A percentile compares a stretch with the other conserved stretches of the same genome.
These are phyloP conservation scores for Puccinia hordei DNA, from an alignment of 1,284 basidiomycete genomes.

Conservation along the genomic window DNA sequence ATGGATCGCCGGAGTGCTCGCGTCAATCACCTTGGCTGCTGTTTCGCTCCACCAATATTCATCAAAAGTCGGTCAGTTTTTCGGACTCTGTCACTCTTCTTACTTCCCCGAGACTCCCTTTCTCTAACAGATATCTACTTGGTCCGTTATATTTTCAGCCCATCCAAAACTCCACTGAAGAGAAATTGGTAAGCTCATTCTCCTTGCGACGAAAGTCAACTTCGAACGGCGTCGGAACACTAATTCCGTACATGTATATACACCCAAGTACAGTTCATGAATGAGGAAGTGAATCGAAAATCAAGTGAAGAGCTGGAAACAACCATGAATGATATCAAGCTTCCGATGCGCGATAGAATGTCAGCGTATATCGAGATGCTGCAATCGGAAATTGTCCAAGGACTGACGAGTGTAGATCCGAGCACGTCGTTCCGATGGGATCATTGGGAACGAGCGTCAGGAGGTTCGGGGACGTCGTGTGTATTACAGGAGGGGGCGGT, in stretches of 20 bases:
- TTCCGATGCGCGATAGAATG: conserved; percentile 76
- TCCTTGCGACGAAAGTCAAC: neutral
- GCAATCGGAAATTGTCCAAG: conserved; percentile 78
- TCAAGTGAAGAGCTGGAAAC: neutral
- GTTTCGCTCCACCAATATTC: neutral
- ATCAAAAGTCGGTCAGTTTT: conserved; percentile 21
- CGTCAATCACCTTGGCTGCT: neutral
- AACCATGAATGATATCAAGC: conserved; percentile 41
- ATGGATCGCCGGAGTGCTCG: neutral
- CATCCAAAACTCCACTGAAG: conserved; percentile 13
- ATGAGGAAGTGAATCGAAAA: neutral
- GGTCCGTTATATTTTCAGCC: neutral
- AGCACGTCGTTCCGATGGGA: conserved; percentile 79
- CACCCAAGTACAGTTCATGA: neutral
- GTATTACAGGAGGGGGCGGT: conserved; percentile 74
- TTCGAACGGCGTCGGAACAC: neutral
- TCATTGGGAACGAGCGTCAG: conserved; percentile 78
- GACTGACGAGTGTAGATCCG: conserved; percentile 78
- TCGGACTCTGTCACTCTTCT: neutral
- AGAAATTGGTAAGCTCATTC: conserved; percentile 28
- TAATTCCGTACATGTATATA: too few species aligned
- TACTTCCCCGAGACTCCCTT: neutral
- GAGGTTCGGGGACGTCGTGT: conserved; percentile 84
- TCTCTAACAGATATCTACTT: neutral
- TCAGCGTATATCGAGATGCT: conserved; percentile 76